Conservation (phyloP, 2,329 filamentous ascomycete species). For the Tolypocladium inflatum region DNA sequence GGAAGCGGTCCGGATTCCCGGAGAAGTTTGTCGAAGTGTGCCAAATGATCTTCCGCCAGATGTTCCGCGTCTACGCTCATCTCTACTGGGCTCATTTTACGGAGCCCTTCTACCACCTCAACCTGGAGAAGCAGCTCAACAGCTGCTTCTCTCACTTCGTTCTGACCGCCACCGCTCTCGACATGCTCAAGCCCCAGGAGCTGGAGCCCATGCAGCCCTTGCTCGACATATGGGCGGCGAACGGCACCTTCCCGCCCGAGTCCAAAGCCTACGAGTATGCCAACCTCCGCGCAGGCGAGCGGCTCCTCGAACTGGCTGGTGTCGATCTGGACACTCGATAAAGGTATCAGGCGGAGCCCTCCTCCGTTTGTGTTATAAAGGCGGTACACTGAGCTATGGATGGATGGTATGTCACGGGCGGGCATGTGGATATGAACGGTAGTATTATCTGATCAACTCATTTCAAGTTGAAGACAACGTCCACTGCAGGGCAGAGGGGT, state of each 20-base stretch:
- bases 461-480: not conserved
- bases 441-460: not conserved
- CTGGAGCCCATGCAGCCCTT: conserved; percentile 93
- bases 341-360: not conserved
- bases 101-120: conserved; percentile 75
- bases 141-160: conserved; percentile 83
- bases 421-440: not conserved
- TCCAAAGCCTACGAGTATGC: conserved; percentile 58
- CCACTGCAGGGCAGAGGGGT: not conserved
- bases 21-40: conserved; percentile 82
- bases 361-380: not conserved
- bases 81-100: conserved; percentile 95
- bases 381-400: not conserved
- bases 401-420: not conserved
- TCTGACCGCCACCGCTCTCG: conserved; percentile 68
- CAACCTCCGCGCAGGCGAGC: conserved; percentile 51
- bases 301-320: conserved; percentile 40
- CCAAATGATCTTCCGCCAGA: conserved; percentile 91
- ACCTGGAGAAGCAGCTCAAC: conserved; percentile 72
- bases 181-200: conserved; percentile 80
- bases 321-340: conserved; percentile 15
- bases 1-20: conserved; percentile 88
- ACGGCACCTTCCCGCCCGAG: conserved; percentile 75
- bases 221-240: conserved; percentile 84
- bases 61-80: conserved; percentile 97